These are phyloP conservation scores for Medicago truncatula DNA, from an alignment of 306 rosid species.

Conservation along the genomic window MtrunA17r5.0-ANR NC_053046.1:32269501-32270000, in stretches of 20 bases:
- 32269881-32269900: neutral
- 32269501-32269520: conserved; percentile 31
- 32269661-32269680: neutral
- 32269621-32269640: conserved; percentile 13
- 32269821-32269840: neutral
- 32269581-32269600: neutral
- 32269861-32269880: neutral
- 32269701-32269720: neutral
- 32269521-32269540: conserved; percentile 21
- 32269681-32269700: neutral
- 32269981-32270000: no score
- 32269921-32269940: neutral
- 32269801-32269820: neutral
- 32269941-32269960: neutral
- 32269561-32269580: neutral
- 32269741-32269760: neutral
- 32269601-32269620: neutral
- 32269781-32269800: neutral
- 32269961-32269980: neutral
- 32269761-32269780: neutral
- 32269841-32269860: neutral
- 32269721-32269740: conserved; percentile 5
- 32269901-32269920: neutral
- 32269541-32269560: neutral
- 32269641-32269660: conserved; percentile 21